phyloP scores from a whole-genome alignment of 192 early-diverging fungal genomes.

The Thamnidium elegans region DNA sequence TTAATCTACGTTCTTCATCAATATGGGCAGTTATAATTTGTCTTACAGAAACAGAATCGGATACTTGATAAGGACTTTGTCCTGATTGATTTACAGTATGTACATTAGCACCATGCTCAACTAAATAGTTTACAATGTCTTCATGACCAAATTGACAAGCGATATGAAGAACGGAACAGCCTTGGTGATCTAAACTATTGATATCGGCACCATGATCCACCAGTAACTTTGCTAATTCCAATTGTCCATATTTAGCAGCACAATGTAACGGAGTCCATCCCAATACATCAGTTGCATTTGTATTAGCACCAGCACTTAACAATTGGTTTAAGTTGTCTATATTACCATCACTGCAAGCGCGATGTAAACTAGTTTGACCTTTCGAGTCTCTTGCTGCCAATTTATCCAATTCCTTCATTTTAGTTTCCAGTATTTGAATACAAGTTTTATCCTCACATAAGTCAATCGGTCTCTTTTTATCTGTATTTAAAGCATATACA shows the following conservation, averaged over 20 bases:
- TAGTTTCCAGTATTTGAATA: conserved; percentile 34
- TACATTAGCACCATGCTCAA: conserved; percentile 48
- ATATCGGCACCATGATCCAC: conserved; percentile 59
- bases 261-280: conserved; percentile 63
- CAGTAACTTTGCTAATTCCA: conserved; percentile 41
- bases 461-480: conserved; percentile 43
- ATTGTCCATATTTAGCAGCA: conserved; percentile 48
- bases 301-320: conserved; percentile 61
- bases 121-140: conserved; percentile 41
- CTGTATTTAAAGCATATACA: conserved; percentile 48
- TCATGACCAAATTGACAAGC: conserved; percentile 58
- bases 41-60: conserved; percentile 14
- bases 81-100: conserved; percentile 49
- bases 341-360: conserved; percentile 49
- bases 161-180: conserved; percentile 64
- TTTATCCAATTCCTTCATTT: conserved; percentile 37
- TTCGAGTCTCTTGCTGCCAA: conserved; percentile 40
- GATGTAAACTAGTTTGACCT: conserved; percentile 50
- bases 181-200: conserved; percentile 54
- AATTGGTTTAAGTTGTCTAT: conserved; percentile 44
- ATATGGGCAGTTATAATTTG: conserved; percentile 20
- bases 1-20: conserved; percentile 29
- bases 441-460: conserved; percentile 45
- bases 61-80: conserved; percentile 54
- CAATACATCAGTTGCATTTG: conserved; percentile 63